Evolutionary conservation across 176 grass and related monocot species (phyloP).

Genomic region (Avena sativa): DNA sequence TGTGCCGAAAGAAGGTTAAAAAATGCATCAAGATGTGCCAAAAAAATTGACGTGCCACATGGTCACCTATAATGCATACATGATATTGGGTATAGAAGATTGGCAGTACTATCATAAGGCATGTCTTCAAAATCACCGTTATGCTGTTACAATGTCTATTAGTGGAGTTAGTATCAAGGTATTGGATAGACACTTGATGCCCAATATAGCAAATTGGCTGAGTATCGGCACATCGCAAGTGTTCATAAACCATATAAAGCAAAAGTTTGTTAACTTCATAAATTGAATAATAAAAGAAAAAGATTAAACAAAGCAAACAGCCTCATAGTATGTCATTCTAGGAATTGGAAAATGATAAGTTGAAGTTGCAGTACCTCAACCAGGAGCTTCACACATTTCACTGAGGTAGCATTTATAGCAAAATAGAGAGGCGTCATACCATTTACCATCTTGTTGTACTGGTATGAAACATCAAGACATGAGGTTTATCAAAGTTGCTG

Average conservation of each 20-base stretch:
- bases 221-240: neutral
- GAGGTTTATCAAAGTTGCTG: neutral
- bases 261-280: neutral
- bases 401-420: conserved; percentile 26
- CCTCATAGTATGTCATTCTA: neutral
- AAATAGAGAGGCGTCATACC: conserved; percentile 45
- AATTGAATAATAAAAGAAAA: neutral
- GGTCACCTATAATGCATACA: too few relatives aligned
- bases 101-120: too few relatives aligned
- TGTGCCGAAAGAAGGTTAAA: neutral
- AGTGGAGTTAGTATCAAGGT: too few relatives aligned
- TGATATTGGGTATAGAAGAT: too few relatives aligned
- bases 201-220: neutral
- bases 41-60: too few relatives aligned
- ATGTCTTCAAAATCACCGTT: too few relatives aligned
- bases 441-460: conserved; percentile 40
- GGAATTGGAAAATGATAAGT: neutral
- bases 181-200: too few relatives aligned
- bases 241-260: neutral
- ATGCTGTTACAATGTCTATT: too few relatives aligned
- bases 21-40: neutral
- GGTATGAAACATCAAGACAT: neutral
- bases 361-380: conserved; percentile 37
- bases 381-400: conserved; percentile 34
- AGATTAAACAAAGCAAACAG: neutral